Percentiles rank a stretch among this genome's conserved stretches.
phyloP scores from a whole-genome alignment of 805 yeast genomes.

The Saccharomycopsis oosterbeekiorum region DNA sequence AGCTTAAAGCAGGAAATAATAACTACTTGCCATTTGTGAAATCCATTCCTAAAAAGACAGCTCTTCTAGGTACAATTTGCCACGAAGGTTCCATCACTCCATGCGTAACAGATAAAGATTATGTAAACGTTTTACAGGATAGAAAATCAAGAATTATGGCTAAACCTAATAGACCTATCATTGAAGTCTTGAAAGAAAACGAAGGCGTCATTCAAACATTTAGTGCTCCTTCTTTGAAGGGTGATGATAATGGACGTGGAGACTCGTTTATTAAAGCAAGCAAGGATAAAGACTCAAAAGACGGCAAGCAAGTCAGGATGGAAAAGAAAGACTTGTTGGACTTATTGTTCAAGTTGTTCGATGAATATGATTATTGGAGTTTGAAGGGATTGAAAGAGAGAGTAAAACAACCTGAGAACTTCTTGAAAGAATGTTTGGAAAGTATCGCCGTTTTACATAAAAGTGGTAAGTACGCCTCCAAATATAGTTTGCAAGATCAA shows the following conservation, averaged over 20 bases:
- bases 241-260: conserved; percentile 42
- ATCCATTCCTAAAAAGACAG: conserved; percentile 82
- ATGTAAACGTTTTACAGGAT: conserved; percentile 50
- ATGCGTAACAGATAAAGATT: conserved; percentile 60
- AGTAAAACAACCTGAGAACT: conserved; percentile 91
- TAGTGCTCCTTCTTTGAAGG: conserved; percentile 44
- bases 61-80: conserved; percentile 74
- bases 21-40: conserved; percentile 71
- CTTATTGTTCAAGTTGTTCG: conserved; percentile 77
- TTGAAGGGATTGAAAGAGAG: conserved; percentile 89
- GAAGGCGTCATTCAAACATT: conserved; percentile 55
- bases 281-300: conserved; percentile 43
- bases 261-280: conserved; percentile 31
- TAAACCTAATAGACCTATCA: conserved; percentile 45
- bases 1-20: conserved; percentile 22
- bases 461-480: conserved; percentile 92
- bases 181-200: conserved; percentile 51
- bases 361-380: conserved; percentile 94
- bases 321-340: conserved; percentile 88
- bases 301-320: conserved; percentile 89
- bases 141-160: conserved; percentile 38
- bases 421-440: conserved; percentile 82
- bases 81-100: conserved; percentile 92
- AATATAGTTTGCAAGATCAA: conserved; percentile 83
- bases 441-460: conserved; percentile 81